Percentiles rank a stretch among this genome's conserved stretches.
phyloP scores from a whole-genome alignment of 495 filamentous ascomycete genomes.

The Thozetella sp. region DNA sequence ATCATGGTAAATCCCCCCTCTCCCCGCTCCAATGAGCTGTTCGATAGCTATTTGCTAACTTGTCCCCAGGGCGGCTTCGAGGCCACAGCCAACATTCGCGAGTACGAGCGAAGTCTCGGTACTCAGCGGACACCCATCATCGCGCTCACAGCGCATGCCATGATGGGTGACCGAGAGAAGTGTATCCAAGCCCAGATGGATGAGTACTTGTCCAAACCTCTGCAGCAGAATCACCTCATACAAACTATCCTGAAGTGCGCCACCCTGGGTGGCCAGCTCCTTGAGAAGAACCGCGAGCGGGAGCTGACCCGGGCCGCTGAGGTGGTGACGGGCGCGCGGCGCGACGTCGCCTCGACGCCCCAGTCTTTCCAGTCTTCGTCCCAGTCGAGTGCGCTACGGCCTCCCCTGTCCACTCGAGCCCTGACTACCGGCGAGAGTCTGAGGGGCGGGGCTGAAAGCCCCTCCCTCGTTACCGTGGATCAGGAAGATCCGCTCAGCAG shows the following conservation, averaged over 20 bases:
- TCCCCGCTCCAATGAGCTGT: constrained; percentile 9
- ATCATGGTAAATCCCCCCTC: constrained; percentile 72
- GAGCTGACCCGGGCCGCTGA: constrained; percentile 42
- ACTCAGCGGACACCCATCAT: constrained; percentile 91
- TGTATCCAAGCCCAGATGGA: constrained; percentile 99
- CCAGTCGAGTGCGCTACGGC: constrained; percentile 39
- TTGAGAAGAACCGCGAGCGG: constrained; percentile 64
- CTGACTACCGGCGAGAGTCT: constrained; percentile 65
- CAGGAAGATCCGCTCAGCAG: constrained; percentile 71
- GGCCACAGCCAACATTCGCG: constrained; percentile 94
- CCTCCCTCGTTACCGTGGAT: constrained; percentile 59
- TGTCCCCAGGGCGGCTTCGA: constrained; percentile 83
- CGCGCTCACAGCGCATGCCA: constrained; percentile 95
- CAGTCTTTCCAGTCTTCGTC: constrained; percentile 10
- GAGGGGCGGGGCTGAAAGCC: constrained; percentile 59
- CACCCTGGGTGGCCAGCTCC: constrained; percentile 84
- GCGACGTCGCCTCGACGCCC: constrained; percentile 20
- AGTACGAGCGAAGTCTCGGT: constrained; percentile 81
- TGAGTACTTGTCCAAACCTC: constrained; percentile 96
- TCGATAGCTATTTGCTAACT: constrained; percentile 25
- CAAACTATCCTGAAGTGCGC: constrained; percentile 97
- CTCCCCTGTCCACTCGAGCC: constrained; percentile 41
- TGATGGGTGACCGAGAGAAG: constrained; percentile 98
- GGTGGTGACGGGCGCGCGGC: constrained; percentile 25
- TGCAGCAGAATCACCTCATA: constrained; percentile 98